These are phyloP conservation scores for Apiospora saccharicola DNA, from an alignment of 2,329 filamentous ascomycete species.

Conservation along the genomic window DNA sequence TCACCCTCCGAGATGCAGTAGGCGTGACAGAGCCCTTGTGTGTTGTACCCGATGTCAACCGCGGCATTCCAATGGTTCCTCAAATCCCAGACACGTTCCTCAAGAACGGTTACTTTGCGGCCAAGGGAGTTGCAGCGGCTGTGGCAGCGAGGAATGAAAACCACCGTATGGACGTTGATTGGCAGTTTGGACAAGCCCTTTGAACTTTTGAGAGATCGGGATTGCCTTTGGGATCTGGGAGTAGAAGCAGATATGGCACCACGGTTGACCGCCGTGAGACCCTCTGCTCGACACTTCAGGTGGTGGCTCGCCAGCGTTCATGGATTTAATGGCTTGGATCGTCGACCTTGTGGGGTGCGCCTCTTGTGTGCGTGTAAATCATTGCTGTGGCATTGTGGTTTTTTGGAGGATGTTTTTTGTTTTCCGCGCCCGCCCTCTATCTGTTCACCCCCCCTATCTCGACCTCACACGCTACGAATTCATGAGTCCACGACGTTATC, in stretches of 20 bases:
- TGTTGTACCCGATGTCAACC: conserved; percentile 54
- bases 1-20: conserved; percentile 11
- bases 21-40: conserved; percentile 41
- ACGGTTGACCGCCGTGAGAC: background rate
- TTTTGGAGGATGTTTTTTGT: conserved; percentile 9
- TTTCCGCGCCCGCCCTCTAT: background rate
- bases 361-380: background rate
- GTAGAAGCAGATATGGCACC: conserved; percentile 1
- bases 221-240: background rate
- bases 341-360: conserved; percentile 14
- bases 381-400: conserved; percentile 1
- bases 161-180: conserved; percentile 22
- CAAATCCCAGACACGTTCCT: conserved; percentile 51
- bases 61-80: conserved; percentile 55
- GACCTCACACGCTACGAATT: conserved; percentile 19
- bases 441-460: background rate
- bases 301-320: background rate
- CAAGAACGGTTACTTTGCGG: background rate
- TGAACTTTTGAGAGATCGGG: background rate
- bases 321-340: conserved; percentile 11
- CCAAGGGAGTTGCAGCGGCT: conserved; percentile 5
- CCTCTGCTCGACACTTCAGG: background rate
- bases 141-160: conserved; percentile 18
- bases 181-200: conserved; percentile 23
- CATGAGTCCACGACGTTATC: conserved; percentile 10